Evolutionary conservation across 1,284 basidiomycete species (phyloP).

Genomic region (Inonotus hispidus): DNA sequence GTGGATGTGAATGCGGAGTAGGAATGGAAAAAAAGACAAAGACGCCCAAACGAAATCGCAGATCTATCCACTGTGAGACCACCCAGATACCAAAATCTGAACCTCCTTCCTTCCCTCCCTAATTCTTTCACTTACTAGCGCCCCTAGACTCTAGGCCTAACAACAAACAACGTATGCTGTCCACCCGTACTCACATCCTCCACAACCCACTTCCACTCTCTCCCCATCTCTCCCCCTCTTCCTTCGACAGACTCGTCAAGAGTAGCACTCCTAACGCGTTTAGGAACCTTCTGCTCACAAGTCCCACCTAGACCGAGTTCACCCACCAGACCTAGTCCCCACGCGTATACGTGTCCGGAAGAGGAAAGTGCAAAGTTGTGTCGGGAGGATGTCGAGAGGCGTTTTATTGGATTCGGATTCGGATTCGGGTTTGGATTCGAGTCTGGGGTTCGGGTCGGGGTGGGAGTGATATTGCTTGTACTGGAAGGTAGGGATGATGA

Average conservation of each 20-base stretch:
- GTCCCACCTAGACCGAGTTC: conserved; percentile 34
- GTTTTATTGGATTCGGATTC: conserved; percentile 38
- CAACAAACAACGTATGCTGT: conserved; percentile 37
- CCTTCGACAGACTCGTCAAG: conserved; percentile 25
- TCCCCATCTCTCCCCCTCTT: neutral
- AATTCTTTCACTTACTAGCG: too few relatives aligned
- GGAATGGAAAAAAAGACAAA: too few relatives aligned
- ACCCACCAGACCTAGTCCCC: conserved; percentile 44
- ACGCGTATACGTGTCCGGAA: conserved; percentile 46
- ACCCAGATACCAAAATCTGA: too few relatives aligned
- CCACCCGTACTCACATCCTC: conserved; percentile 37
- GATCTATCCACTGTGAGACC: too few relatives aligned
- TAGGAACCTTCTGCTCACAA: conserved; percentile 22
- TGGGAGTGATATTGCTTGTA: neutral
- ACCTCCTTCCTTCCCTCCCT: too few relatives aligned
- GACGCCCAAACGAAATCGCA: too few relatives aligned
- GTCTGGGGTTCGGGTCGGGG: conserved; percentile 6
- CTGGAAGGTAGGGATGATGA: conserved; percentile 16
- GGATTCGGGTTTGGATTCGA: too few relatives aligned
- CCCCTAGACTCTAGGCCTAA: neutral
- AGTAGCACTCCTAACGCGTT: conserved; percentile 23
- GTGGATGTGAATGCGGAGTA: too few relatives aligned
- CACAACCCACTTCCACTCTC: conserved; percentile 29
- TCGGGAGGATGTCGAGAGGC: conserved; percentile 43
- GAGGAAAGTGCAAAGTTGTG: conserved; percentile 48